phyloP scores from a whole-genome alignment of 140 eudicot genomes.

The Bidens hawaiensis region DNA sequence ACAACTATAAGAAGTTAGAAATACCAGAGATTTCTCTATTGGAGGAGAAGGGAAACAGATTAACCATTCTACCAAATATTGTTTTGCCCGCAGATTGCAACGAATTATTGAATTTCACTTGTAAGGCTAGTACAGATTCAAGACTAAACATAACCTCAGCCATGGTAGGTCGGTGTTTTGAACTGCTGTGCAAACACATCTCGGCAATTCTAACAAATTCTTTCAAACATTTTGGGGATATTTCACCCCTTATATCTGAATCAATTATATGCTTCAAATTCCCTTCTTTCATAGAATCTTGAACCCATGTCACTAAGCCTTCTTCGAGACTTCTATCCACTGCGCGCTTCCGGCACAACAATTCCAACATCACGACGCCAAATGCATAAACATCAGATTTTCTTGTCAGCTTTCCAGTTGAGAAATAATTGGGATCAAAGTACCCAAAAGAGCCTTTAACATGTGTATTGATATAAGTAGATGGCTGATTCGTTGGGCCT shows the following conservation, averaged over 20 bases:
- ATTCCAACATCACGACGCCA: background rate
- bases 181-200: background rate
- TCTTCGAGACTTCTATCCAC: background rate
- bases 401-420: background rate
- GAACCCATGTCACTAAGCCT: too few species aligned
- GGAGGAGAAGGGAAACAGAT: background rate
- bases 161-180: background rate
- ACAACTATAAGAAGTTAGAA: background rate
- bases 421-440: background rate
- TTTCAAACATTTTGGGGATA: background rate
- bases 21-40: conserved; percentile 11
- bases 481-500: background rate
- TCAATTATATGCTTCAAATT: background rate
- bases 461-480: background rate
- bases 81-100: background rate
- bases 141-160: background rate
- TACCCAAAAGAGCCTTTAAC: background rate
- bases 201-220: background rate
- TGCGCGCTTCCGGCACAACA: background rate
- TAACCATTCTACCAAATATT: background rate
- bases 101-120: background rate
- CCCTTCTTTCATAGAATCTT: too few species aligned
- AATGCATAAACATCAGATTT: background rate
- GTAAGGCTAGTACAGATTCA: background rate
- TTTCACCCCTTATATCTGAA: background rate